These are phyloP conservation scores for Hypholoma sublateritium DNA, from an alignment of 768 basidiomycete genomes.

Conservation along the genomic window DNA sequence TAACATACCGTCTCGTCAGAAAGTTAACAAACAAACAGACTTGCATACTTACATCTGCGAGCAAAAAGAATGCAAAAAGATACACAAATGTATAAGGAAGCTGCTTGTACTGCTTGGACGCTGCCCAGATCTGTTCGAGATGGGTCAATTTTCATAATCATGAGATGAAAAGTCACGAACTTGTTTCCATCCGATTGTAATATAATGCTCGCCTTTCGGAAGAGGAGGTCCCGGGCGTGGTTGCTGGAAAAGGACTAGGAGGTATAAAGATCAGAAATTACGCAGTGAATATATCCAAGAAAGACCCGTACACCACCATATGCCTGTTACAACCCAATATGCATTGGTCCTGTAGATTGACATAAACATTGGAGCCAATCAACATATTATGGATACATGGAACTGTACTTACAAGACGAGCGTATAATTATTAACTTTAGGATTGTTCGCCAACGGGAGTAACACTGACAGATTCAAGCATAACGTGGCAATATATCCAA, in stretches of 20 bases:
- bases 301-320: constrained; percentile 79
- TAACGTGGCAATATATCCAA: constrained; percentile 68
- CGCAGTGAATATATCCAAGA: too few relatives aligned
- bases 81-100: constrained; percentile 84
- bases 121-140: constrained; percentile 67
- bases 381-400: background rate
- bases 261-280: background rate
- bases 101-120: constrained; percentile 71
- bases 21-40: background rate
- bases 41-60: constrained; percentile 59
- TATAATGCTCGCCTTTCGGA: constrained; percentile 73
- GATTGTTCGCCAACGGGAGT: constrained; percentile 56
- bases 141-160: background rate
- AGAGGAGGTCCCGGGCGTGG: constrained; percentile 80
- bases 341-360: constrained; percentile 51
- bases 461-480: constrained; percentile 71
- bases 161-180: constrained; percentile 31
- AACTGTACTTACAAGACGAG: constrained; percentile 58
- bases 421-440: constrained; percentile 73
- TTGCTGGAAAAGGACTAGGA: constrained; percentile 76
- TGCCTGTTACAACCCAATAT: constrained; percentile 77
- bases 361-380: background rate
- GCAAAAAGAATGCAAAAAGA: constrained; percentile 72
- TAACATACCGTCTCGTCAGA: background rate
- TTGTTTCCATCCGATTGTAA: constrained; percentile 88